Evolutionary conservation across 2,329 filamentous ascomycete genomes (phyloP).

Genomic region (Penicillium glabrum): DNA sequence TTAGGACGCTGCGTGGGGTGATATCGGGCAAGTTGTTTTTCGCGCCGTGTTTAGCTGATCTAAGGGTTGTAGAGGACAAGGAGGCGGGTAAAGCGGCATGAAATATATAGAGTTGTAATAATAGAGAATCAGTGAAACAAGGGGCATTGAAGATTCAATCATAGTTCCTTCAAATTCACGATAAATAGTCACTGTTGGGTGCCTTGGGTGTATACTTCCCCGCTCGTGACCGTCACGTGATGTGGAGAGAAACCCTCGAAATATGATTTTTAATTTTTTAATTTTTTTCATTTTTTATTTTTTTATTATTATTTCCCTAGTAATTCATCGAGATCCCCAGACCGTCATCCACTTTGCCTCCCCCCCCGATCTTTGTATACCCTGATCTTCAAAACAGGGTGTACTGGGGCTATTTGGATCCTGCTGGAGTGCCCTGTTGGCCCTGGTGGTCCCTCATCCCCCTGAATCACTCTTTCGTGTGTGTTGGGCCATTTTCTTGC

Average conservation of each 20-base stretch:
- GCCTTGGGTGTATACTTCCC: not conserved
- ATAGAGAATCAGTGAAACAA: not conserved
- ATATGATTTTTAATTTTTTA: conserved; percentile 12
- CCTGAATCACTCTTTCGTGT: conserved; percentile 21
- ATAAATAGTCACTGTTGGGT: not conserved
- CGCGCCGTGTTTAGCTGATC: conserved; percentile 54
- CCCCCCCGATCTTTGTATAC: conserved; percentile 17
- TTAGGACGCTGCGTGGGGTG: conserved; percentile 50
- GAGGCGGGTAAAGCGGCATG: conserved; percentile 18
- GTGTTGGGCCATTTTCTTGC: conserved; percentile 20
- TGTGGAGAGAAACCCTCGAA: conserved; percentile 16
- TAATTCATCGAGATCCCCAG: conserved; percentile 24
- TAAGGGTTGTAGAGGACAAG: conserved; percentile 20
- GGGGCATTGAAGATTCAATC: not conserved
- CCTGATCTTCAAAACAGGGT: conserved; percentile 3
- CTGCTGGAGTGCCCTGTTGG: not conserved
- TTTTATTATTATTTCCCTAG: conserved; percentile 20
- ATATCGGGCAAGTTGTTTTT: conserved; percentile 53
- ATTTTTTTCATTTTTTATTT: conserved; percentile 9
- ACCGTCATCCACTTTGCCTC: conserved; percentile 23
- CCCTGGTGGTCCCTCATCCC: conserved; percentile 10
- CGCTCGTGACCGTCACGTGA: conserved; percentile 20
- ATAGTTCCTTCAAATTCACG: not conserved
- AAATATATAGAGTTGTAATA: not conserved
- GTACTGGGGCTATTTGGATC: not conserved